Conservation (phyloP, 805 yeast genomes). For the Ogataea dorogensis region DNA sequence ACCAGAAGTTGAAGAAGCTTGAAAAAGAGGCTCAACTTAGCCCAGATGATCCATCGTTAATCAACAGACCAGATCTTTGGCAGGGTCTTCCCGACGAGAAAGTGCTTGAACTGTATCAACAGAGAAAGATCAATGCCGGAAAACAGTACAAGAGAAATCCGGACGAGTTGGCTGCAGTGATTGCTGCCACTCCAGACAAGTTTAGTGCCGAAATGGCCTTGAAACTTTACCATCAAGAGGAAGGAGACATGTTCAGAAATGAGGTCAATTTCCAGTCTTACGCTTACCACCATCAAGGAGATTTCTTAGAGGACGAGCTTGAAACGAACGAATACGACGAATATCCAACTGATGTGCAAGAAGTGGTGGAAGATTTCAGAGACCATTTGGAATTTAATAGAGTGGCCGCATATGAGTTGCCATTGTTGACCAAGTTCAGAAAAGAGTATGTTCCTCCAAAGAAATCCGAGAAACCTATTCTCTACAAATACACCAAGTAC, state of each 20-base stretch:
- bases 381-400: slow-evolving; percentile 74
- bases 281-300: slow-evolving; percentile 37
- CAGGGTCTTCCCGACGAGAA: slow-evolving; percentile 61
- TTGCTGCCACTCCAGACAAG: slow-evolving; percentile 39
- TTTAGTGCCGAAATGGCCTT: slow-evolving; percentile 29
- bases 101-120: slow-evolving; percentile 58
- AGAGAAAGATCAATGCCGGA: slow-evolving; percentile 54
- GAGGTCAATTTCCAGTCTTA: slow-evolving; percentile 42
- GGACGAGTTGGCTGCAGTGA: slow-evolving; percentile 56
- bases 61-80: slow-evolving; percentile 69
- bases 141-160: slow-evolving; percentile 46
- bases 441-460: slow-evolving; percentile 58
- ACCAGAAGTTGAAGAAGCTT: slow-evolving; percentile 14
- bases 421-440: slow-evolving; percentile 73
- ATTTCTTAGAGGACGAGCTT: slow-evolving; percentile 28
- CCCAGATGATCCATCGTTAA: slow-evolving; percentile 34
- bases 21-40: slow-evolving; percentile 16
- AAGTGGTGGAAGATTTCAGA: slow-evolving; percentile 67
- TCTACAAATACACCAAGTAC: slow-evolving; percentile 69
- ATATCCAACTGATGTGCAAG: slow-evolving; percentile 68
- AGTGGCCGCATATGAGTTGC: slow-evolving; percentile 89
- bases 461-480: slow-evolving; percentile 48
- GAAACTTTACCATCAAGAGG: slow-evolving; percentile 41
- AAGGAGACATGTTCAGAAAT: slow-evolving; percentile 42
- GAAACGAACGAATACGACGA: slow-evolving; percentile 60